A percentile compares a stretch with the other conserved stretches of the same genome.
phyloP scores from a whole-genome alignment of 768 basidiomycete genomes.

The Calocera viscosa region DNA sequence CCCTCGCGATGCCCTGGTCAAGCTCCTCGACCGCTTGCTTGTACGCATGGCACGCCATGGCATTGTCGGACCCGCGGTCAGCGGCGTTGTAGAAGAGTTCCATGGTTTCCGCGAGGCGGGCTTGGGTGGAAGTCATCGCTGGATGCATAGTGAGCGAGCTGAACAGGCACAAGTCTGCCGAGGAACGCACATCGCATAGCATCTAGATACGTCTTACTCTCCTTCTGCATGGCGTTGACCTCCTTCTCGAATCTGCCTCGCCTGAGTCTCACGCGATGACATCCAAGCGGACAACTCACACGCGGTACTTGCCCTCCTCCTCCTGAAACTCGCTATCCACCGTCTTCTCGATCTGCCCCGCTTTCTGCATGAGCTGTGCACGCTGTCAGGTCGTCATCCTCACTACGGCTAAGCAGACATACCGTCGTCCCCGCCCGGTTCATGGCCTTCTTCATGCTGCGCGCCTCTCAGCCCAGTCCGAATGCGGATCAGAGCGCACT shows the following conservation, averaged over 20 bases:
- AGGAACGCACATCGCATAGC: slow-evolving; percentile 67
- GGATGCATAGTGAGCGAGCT: background rate
- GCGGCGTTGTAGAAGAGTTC: slow-evolving; percentile 83
- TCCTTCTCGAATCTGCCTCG: slow-evolving; percentile 84
- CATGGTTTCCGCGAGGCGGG: slow-evolving; percentile 83
- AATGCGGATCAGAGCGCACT: background rate
- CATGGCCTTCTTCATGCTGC: slow-evolving; percentile 84
- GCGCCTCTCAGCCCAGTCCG: slow-evolving; percentile 8
- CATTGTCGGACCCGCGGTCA: slow-evolving; percentile 74
- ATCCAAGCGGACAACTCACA: slow-evolving; percentile 39
- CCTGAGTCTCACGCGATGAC: background rate
- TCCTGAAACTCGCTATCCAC: slow-evolving; percentile 87
- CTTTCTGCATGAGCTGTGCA: slow-evolving; percentile 82
- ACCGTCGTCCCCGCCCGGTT: slow-evolving; percentile 87
- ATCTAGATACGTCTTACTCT: slow-evolving; percentile 88
- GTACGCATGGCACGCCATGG: slow-evolving; percentile 95
- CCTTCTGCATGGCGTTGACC: slow-evolving; percentile 82
- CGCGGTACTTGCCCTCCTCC: slow-evolving; percentile 81
- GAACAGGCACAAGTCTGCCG: background rate
- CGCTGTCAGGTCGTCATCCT: no score
- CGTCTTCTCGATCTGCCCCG: slow-evolving; percentile 92
- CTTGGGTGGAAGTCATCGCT: slow-evolving; percentile 94
- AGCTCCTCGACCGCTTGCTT: slow-evolving; percentile 89
- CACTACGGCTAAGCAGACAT: slow-evolving; percentile 22
- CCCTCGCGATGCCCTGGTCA: slow-evolving; percentile 68